Base-by-base conservation (phyloP, 1,284 basidiomycete species). In the Lentinula novae-zelandiae region DNA sequence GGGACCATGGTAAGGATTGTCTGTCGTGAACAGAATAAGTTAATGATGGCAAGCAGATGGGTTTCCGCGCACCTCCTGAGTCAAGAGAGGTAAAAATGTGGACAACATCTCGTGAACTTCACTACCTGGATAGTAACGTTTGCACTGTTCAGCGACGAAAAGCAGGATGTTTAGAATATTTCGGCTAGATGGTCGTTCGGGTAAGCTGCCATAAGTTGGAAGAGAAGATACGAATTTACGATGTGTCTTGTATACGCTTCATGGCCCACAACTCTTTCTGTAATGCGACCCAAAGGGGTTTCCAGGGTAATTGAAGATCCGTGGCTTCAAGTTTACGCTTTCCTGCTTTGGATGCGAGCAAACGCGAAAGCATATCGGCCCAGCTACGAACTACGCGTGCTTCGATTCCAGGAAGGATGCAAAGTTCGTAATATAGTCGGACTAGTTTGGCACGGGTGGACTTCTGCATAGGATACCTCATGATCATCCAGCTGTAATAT, bases 401-500 rank as follows among this genome's bases (percentile, higher is more conserved):
- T 62, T 93, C 90, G 60, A 93, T 77, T 27, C 90, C 90, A 9
- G 92, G 91, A 1, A 91, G 72, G 33, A 92, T 72, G 65, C 83
- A 83, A 7, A 93, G 75, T 69, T 94, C 89, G 69, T 92, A 96
- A 76, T 93, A 95, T 48, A 96, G 76, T 22, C 81, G 80, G 15
- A 89, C 90, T 51, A 96, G 83, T 68, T 86, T 86, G n/a, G 89
- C 88, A 17, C 94, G 87, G 33, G 85, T 85, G 44, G 83, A 68
- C 60, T 85, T 91, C 52, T 82, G 74, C 70, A 95, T 84, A 1
- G 92, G 92, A 72, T 94, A 95, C 58, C 86, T 86, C 82, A 93
- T 84, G 63, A 88, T 78, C 54, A 93, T 73, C 92, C 93, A 95
- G 72, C 91, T 94, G 64, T n/a, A 58, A 54, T 33, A 46, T 58